Evolutionary conservation across 768 basidiomycete species (phyloP), one percentile per base, ranked within the genome.

Genomic region (Arthromyces matolae): DNA sequence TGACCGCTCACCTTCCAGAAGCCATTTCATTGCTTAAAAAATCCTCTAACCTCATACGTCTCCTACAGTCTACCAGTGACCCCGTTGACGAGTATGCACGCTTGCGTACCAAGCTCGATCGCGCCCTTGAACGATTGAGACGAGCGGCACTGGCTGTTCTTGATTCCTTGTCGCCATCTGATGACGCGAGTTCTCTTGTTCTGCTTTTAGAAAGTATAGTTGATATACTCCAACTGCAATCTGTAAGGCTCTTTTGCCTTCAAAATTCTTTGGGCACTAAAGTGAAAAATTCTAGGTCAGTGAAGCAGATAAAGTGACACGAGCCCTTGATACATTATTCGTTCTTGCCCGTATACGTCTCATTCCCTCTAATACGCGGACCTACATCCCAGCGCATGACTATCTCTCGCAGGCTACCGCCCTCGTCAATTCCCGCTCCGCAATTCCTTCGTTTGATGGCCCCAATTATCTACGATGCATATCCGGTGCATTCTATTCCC

Each of bases 401-500:
- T 64, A 75, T 42, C 75, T 88, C 19, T 60, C 69, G 8, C 69
- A 69, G 28, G 78, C 80, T 0, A 49, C 64, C 3, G 42, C 57
- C 13, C 62, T 75, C 16, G 58, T 76, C 25, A 61, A 66, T 13
- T 48, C 52, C 4, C 55, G 64, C 27, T 35, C 57, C 50, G 24
- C 42, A 18, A 46, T 47, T 9, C 23, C 43, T 3, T n/a, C 42
- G 18, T 49, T 69, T 1, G 66, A 71, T 23, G 55, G 71, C 4
- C 72, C 81, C 0, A 85, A 86, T 44, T 81, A 78, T 51, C 57
- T 76, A 3, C 81, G 88, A 13, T 89, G 86, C 55, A 66, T 86
- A 8, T 86, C 86, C 5, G 86, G 84, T 4, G 81, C 81, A 2
- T 81, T 83, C 53, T 79, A 89, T 53, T 84, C 86, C 57, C 56